These are phyloP conservation scores for Kernera saxatilis DNA, from an alignment of 345 rosid species.

Conservation along the genomic window DNA sequence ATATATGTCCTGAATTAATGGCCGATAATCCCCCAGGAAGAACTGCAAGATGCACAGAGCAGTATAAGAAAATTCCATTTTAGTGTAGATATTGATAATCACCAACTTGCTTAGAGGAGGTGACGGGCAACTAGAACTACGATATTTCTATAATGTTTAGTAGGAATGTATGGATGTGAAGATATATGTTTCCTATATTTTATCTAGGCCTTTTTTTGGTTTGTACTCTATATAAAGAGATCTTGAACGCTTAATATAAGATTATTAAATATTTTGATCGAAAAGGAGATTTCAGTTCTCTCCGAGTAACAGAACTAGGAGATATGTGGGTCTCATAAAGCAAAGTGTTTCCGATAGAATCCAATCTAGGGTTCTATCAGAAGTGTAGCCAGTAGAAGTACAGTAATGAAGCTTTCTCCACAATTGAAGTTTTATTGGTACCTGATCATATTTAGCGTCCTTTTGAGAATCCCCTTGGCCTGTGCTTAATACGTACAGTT, in stretches of 20 bases:
- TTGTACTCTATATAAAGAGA: background rate
- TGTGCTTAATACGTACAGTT: constrained; percentile 76
- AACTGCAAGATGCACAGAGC: constrained; percentile 47
- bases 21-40: constrained; percentile 98
- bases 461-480: constrained; percentile 97
- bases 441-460: constrained; percentile 98
- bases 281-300: background rate
- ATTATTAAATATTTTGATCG: background rate
- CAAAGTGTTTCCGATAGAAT: background rate
- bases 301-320: background rate
- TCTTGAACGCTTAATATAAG: background rate
- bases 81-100: background rate
- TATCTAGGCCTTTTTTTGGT: background rate
- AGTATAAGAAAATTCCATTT: constrained; percentile 2
- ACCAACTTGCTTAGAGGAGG: background rate
- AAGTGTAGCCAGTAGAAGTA: background rate
- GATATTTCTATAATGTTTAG: background rate
- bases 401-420: background rate
- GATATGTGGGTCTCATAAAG: background rate
- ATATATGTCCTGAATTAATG: constrained; percentile 69
- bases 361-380: background rate
- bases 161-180: background rate
- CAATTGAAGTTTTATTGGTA: constrained; percentile 23
- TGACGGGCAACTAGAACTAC: background rate
- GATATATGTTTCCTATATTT: background rate